Percentiles rank a stretch among this genome's conserved stretches.
phyloP scores from a whole-genome alignment of 768 basidiomycete genomes.

The Trametes meyenii region DNA sequence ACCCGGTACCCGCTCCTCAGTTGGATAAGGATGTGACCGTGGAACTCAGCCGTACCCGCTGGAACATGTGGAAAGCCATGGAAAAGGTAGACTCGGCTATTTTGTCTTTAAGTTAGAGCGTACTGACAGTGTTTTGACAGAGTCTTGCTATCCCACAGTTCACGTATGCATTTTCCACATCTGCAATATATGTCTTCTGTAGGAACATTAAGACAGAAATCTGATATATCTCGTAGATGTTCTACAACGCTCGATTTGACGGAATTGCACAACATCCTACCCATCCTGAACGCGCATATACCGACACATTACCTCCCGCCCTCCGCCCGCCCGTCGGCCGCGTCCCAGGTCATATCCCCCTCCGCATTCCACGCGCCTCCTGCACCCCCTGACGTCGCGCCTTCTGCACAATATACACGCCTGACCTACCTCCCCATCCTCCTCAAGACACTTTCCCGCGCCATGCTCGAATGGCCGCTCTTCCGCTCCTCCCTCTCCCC shows the following conservation, averaged over 20 bases:
- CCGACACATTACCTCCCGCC: conserved; percentile 55
- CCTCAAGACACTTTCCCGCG: conserved; percentile 76
- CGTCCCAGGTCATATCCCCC: conserved; percentile 42
- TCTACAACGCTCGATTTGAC: conserved; percentile 79
- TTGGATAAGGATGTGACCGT: conserved; percentile 55
- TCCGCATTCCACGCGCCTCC: conserved; percentile 44
- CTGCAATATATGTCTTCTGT: background rate
- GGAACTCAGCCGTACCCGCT: conserved; percentile 74
- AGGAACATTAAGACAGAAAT: background rate
- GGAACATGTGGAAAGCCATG: conserved; percentile 92
- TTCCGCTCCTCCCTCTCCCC: conserved; percentile 76
- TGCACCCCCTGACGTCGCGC: conserved; percentile 46
- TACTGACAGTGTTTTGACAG: conserved; percentile 39
- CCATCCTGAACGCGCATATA: conserved; percentile 67
- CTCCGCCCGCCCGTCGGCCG: conserved; percentile 43
- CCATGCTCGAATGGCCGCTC: conserved; percentile 85
- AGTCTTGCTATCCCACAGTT: conserved; percentile 88
- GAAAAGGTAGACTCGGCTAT: conserved; percentile 53
- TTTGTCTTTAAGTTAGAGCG: background rate
- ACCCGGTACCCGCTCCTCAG: conserved; percentile 4
- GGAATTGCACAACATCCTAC: conserved; percentile 61
- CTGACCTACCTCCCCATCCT: conserved; percentile 85
- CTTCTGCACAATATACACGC: conserved; percentile 58
- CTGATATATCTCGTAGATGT: conserved; percentile 48
- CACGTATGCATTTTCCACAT: conserved; percentile 47